Percentiles rank a stretch among this genome's conserved stretches.
phyloP scores from a whole-genome alignment of 495 filamentous ascomycete genomes.

The Lasiosphaeriaceae sp. region DNA sequence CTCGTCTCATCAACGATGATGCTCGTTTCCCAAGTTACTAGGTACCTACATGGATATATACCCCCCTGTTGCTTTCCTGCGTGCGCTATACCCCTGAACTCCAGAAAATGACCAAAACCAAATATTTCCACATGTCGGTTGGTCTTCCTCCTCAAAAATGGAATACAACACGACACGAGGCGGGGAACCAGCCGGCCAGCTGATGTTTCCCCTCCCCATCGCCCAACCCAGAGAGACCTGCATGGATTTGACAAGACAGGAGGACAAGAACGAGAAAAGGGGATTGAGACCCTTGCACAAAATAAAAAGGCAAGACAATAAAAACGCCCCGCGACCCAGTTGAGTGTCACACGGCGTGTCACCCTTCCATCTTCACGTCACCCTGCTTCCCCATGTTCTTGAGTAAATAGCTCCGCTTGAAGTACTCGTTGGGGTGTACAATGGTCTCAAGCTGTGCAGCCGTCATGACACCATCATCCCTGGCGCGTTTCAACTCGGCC shows the following conservation, averaged over 20 bases:
- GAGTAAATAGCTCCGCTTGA: conserved; percentile 85
- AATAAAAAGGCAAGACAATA: background rate
- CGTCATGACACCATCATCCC: conserved; percentile 74
- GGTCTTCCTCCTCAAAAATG: background rate
- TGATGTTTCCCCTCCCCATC: background rate
- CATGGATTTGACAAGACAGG: background rate
- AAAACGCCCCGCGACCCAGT: background rate
- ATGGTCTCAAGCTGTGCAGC: conserved; percentile 88
- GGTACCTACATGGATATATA: no score
- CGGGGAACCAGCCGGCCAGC: background rate
- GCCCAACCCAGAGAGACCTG: background rate
- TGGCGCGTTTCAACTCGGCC: conserved; percentile 82
- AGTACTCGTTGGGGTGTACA: conserved; percentile 96
- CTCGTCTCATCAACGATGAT: no score
- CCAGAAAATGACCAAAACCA: background rate
- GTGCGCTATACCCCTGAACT: background rate
- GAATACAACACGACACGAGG: background rate
- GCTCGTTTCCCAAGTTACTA: no score
- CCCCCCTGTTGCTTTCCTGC: background rate
- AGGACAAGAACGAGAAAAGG: no score
- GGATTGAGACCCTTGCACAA: background rate
- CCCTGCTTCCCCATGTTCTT: conserved; percentile 60
- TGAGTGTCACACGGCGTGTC: background rate
- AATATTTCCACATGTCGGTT: background rate
- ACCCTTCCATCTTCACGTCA: conserved; percentile 50